Evolutionary conservation across 805 yeast species (phyloP), one percentile per base, ranked within the genome.

Genomic region (Citeromyces matritensis): DNA sequence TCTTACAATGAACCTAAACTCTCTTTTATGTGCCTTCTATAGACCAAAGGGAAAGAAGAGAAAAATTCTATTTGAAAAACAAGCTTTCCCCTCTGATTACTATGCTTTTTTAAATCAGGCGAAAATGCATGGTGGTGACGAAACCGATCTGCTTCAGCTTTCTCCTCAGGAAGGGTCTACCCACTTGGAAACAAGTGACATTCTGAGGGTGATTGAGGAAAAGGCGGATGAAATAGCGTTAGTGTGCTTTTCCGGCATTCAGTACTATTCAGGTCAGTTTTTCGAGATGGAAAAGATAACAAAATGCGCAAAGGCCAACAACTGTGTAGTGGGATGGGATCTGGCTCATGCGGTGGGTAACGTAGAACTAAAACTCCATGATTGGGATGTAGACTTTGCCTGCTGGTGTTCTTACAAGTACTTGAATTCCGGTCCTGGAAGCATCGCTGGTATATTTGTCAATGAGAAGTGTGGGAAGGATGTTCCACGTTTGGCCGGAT

Each of bases 331-430:
- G 19, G 96, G 95, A 1, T 86, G 95, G 95, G 97, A 86, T 51
- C 60, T 86, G 41, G 97, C 97, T 1, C 97, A 86, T 49, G 95
- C 93, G 2, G 88, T 65, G 2, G 97, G 96, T 2, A 88, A 88
- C 49, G 86, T 83, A 2, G 74, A 72, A 6, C 52, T 88, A 32
- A 43, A 65, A 30, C 55, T 86, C 32, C 96, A 86, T 48, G 83
- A 81, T 30, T 86, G 95, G 95, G 57, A 65, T 35, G 91, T 82
- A 4, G 97, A 86, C 52, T 85, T 86, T 58, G 97, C 96, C 1
- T 83, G 72, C 12, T 86, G 95, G 85, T 86, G 97, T 50, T 74
- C 93, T 4, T 86, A 86, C 60, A 86, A 86, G 50, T 86, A 86
- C 48, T 55, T 86, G 39, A 88, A 88, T 48, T 52, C 94, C 3